Evolutionary conservation across 345 rosid species (phyloP), one percentile per base, ranked within the genome.

Genomic region (Citrus unshiu): DNA sequence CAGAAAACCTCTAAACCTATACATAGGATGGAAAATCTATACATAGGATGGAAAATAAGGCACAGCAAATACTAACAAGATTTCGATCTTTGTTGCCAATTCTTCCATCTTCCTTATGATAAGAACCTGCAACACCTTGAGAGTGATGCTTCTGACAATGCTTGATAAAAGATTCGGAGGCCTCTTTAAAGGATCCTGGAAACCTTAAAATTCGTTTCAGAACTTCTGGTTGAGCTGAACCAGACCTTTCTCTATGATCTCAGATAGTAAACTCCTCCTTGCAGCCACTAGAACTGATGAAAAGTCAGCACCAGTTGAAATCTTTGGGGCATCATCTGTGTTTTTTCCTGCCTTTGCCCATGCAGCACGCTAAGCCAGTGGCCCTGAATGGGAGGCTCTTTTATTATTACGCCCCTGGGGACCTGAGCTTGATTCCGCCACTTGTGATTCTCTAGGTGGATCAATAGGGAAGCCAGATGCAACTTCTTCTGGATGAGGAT

Each of bases 381-480:
- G 98, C 72, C 99, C 99, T 0, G 99, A 96, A 82, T 96, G 97
- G 80, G 94, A 93, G 77, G 92, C 98, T 86, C 97, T 86, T 83
- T 91, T 94, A 72, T 86, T 91, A 75, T 87, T 88, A 80, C 86
- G 88, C 24, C 89, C 93, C 43, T 83, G 93, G 70, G 91, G 74
- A 76, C 89, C 94, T 49, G 83, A 79, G 80, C 80, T 86, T 74
- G 91, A 81, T 74, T 94, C 99, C 68, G 81, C 77, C 32, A 84
- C 92, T 74, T 94, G 99, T 54, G 99, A 91, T 70, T 91, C 83
- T 82, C 97, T 91, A 69, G 98, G 98, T 34, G 99, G 99, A 79
- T 96, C 99, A 6, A 96, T 91, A 10, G 99, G 99, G 83, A 96
- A 96, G 68, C 99, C 98, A 43, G 99, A 96, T 61, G 99, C 99